A percentile compares a stretch with the other conserved stretches of the same genome.
phyloP scores from a whole-genome alignment of 441 rosid genomes.

The Populus tomentosa region DNA sequence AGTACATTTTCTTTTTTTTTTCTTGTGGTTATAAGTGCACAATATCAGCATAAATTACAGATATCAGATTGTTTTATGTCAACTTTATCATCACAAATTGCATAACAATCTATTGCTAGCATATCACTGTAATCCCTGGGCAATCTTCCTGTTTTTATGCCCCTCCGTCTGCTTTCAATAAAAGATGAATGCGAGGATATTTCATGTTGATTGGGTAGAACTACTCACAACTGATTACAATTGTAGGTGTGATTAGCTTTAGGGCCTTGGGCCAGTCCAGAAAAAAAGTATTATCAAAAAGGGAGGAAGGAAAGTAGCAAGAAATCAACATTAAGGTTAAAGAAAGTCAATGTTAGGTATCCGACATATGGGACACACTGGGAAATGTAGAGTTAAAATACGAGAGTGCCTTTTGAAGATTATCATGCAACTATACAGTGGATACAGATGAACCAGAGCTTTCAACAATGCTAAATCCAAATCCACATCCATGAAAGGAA shows the following conservation, averaged over 20 bases:
- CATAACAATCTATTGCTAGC: neutral
- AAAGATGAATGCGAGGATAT: neutral
- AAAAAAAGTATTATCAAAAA: constrained; percentile 12
- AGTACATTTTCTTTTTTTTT: neutral
- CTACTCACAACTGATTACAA: neutral
- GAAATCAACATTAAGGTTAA: constrained; percentile 4
- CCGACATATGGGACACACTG: constrained; percentile 19
- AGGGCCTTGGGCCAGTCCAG: constrained; percentile 10
- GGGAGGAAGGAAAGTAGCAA: neutral
- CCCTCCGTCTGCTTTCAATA: neutral
- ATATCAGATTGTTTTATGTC: neutral
- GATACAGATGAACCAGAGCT: constrained; percentile 15
- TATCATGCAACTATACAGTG: constrained; percentile 9
- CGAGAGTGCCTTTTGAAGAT: constrained; percentile 12
- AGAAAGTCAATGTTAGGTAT: constrained; percentile 26
- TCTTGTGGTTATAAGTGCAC: neutral
- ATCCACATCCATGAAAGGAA: constrained; percentile 17
- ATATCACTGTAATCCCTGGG: neutral
- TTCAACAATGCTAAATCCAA: constrained; percentile 7
- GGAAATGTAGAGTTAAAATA: constrained; percentile 14
- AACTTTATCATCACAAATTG: neutral
- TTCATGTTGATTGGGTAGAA: neutral
- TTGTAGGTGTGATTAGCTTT: neutral
- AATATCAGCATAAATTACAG: neutral
- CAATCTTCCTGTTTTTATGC: neutral